Base-by-base conservation (phyloP, 2,329 filamentous ascomycete genomes). In the Beauveria medogensis region DNA sequence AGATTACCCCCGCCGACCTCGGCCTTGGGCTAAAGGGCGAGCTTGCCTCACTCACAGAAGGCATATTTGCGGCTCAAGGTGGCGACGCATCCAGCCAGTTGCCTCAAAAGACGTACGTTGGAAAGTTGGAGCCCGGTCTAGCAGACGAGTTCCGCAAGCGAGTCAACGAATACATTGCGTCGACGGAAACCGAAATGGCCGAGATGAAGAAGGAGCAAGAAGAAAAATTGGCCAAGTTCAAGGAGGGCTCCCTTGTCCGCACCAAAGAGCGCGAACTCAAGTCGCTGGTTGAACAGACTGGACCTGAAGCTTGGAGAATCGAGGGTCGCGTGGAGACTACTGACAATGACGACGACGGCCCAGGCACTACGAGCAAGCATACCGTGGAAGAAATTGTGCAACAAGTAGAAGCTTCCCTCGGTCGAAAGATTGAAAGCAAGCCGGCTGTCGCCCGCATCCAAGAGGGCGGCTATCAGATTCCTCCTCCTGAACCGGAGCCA, bases 1-100 rank as follows among this genome's bases (percentile, higher is more conserved):
- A 95, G 70, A 96, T 99, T 62, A 85, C 88, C 9, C 92, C 93
- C 0, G 85, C 92, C 3, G 92, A 96, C 70, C 83, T 97, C 40
- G 92, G 92, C 1, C 78, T 97, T 10, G 94, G 94, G 4, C 82
- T 89, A 55, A 90, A 87, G 73, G 94, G 94, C 43, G 89, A 92
- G 72, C 80, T 99, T 22, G 86, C 90, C 26, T 81, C 83, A 0
- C 77, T 97, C 59, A 97, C 94, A 0, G 87, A 90, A 41, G 92
- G 90, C 5, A 90, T 97, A 60, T 91, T 97, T 61, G 86, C 94
- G 61, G 79, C 82, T 1, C 82, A 84, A 64, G 78, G 77, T 1
- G 75, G 71, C n/a, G 79, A 84, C 61, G 77, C 76, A 0, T 69
- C 73, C 20, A 76, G 73, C 24, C 72, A 78, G 28, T 68, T 73